phyloP scores from a whole-genome alignment of 2,329 filamentous ascomycete species.

The Setomelanomma holmii region DNA sequence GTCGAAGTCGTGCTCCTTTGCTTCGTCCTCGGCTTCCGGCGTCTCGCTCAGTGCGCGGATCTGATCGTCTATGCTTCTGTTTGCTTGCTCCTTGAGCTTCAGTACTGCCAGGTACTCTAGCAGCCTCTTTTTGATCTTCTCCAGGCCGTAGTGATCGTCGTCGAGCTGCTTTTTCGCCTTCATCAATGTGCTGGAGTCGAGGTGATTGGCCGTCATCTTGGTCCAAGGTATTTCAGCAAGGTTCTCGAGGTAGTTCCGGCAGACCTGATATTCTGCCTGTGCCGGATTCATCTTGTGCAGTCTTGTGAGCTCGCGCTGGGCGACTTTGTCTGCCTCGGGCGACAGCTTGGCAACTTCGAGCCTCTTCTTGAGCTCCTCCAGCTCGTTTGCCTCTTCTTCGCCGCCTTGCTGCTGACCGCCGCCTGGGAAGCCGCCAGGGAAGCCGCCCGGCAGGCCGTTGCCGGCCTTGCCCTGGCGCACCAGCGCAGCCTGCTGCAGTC shows the following conservation, averaged over 20 bases:
- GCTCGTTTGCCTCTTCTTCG: slow-evolving; percentile 84
- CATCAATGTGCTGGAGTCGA: slow-evolving; percentile 79
- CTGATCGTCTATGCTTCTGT: slow-evolving; percentile 80
- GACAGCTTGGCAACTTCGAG: slow-evolving; percentile 82
- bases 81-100: slow-evolving; percentile 89
- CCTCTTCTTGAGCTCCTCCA: slow-evolving; percentile 90
- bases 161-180: slow-evolving; percentile 89
- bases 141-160: slow-evolving; percentile 93
- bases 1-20: slow-evolving; percentile 47
- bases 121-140: slow-evolving; percentile 95
- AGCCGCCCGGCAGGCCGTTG: slow-evolving; percentile 42
- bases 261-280: slow-evolving; percentile 95
- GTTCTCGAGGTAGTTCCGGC: slow-evolving; percentile 91
- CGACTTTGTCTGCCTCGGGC: slow-evolving; percentile 86
- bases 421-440: slow-evolving; percentile 54
- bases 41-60: slow-evolving; percentile 65
- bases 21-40: slow-evolving; percentile 42
- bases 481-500: slow-evolving; percentile 53
- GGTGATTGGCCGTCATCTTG: slow-evolving; percentile 80
- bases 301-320: slow-evolving; percentile 84
- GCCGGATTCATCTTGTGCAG: slow-evolving; percentile 95
- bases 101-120: slow-evolving; percentile 97
- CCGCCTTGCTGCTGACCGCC: slow-evolving; percentile 54
- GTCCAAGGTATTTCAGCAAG: slow-evolving; percentile 94
- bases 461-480: slow-evolving; percentile 44